These are phyloP conservation scores for Neolentinus lepideus DNA, from an alignment of 1,284 basidiomycete genomes.

Conservation along the genomic window DNA sequence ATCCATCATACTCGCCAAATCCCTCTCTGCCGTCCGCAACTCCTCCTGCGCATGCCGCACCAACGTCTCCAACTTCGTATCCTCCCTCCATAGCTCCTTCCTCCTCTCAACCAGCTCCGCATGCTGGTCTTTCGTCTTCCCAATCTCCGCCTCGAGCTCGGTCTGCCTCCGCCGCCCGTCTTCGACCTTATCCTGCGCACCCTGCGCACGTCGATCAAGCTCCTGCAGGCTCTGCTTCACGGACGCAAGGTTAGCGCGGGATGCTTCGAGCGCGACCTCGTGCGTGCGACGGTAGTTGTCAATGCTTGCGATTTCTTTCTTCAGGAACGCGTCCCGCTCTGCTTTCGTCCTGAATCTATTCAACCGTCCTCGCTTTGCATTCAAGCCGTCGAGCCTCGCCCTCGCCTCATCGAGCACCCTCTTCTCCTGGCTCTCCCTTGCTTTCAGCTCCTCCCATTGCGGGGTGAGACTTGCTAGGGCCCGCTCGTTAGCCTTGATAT, in stretches of 20 bases:
- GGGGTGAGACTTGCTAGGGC: conserved; percentile 59
- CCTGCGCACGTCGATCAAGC: conserved; percentile 53
- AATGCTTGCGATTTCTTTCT: conserved; percentile 67
- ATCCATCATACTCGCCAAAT: conserved; percentile 90
- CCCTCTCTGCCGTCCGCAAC: conserved; percentile 73
- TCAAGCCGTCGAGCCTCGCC: conserved; percentile 66
- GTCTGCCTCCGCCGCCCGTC: conserved; percentile 67
- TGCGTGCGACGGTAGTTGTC: conserved; percentile 50
- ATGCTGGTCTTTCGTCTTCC: conserved; percentile 64
- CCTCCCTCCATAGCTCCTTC: conserved; percentile 95
- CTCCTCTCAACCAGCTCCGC: conserved; percentile 70
- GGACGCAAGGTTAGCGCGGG: conserved; percentile 36
- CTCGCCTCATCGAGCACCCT: conserved; percentile 67
- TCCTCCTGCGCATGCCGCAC: conserved; percentile 76
- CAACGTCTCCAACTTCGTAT: conserved; percentile 79
- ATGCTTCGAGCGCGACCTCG: conserved; percentile 38
- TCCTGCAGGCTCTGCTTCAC: conserved; percentile 43
- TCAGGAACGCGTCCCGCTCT: conserved; percentile 78
- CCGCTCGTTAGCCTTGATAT: conserved; percentile 58
- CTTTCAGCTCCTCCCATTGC: conserved; percentile 53
- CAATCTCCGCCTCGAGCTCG: conserved; percentile 62
- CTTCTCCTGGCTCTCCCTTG: conserved; percentile 59
- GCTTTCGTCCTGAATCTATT: conserved; percentile 79
- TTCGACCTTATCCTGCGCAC: conserved; percentile 65
- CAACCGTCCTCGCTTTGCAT: conserved; percentile 84